A percentile compares a stretch with the other conserved stretches of the same genome.
These are phyloP conservation scores for Aspergillus jensenii DNA, from an alignment of 2,329 filamentous ascomycete species.

Conservation along the genomic window DNA sequence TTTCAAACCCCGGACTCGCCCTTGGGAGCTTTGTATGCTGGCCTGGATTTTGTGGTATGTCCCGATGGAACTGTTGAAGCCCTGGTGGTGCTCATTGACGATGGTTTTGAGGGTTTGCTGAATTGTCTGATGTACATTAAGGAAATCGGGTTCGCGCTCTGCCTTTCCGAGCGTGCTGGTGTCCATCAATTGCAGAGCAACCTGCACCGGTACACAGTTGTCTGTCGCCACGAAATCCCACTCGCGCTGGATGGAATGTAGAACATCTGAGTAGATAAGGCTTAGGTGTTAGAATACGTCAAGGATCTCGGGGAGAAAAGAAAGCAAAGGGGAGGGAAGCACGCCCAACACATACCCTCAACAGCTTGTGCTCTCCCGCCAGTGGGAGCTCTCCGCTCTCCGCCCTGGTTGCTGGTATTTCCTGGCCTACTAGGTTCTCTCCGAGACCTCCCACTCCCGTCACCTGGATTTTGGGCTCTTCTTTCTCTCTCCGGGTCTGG, in stretches of 20 bases:
- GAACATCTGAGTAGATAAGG: conserved; percentile 50
- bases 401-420: conserved; percentile 22
- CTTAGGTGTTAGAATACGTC: background rate
- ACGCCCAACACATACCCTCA: conserved; percentile 30
- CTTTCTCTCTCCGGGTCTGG: conserved; percentile 29
- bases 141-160: conserved; percentile 82
- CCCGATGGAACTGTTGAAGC: conserved; percentile 98
- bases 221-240: conserved; percentile 91
- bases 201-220: conserved; percentile 87
- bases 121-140: conserved; percentile 80
- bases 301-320: background rate
- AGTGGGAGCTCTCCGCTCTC: conserved; percentile 17
- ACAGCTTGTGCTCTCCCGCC: conserved; percentile 30
- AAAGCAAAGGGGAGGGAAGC: background rate
- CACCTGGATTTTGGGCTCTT: conserved; percentile 26
- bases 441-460: conserved; percentile 28
- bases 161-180: conserved; percentile 89
- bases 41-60: conserved; percentile 98
- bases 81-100: conserved; percentile 97
- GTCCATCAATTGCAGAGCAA: conserved; percentile 93
- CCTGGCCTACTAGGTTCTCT: conserved; percentile 23
- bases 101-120: conserved; percentile 91
- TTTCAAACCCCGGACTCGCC: conserved; percentile 77
- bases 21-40: conserved; percentile 86
- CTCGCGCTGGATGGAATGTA: conserved; percentile 80